phyloP scores from a whole-genome alignment of 805 yeast genomes.

The Ogataea ganodermae region DNA sequence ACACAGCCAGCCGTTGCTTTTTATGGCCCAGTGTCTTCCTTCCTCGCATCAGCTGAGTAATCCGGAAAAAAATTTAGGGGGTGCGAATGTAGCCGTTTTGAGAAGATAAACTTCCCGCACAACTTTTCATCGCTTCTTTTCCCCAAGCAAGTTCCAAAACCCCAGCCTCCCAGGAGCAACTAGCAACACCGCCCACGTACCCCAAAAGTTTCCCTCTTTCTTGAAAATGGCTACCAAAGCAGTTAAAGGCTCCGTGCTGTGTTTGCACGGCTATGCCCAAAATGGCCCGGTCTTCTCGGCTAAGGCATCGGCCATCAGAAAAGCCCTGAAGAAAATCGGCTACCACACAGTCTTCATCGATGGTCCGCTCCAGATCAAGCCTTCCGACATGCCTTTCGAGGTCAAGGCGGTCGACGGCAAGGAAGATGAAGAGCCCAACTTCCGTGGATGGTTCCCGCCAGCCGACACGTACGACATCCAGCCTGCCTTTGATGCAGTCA shows the following conservation, averaged over 20 bases:
- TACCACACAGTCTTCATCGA: slow-evolving; percentile 75
- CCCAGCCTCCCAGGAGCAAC: not conserved
- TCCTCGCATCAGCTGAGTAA: slow-evolving; percentile 5
- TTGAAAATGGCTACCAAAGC: slow-evolving; percentile 32
- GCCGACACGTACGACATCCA: slow-evolving; percentile 35
- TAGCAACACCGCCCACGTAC: not conserved
- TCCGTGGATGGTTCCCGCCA: slow-evolving; percentile 76
- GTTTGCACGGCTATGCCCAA: slow-evolving; percentile 90
- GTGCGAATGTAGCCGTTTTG: slow-evolving; percentile 6
- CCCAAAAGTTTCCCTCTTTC: not conserved
- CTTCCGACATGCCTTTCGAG: slow-evolving; percentile 74
- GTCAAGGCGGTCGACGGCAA: slow-evolving; percentile 34
- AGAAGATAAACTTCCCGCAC: not conserved
- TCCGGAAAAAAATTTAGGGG: slow-evolving; percentile 1
- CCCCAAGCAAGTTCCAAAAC: not conserved
- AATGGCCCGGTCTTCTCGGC: slow-evolving; percentile 80
- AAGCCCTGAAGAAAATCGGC: slow-evolving; percentile 62
- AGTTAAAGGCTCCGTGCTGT: slow-evolving; percentile 57
- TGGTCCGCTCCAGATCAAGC: slow-evolving; percentile 68
- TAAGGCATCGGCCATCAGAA: slow-evolving; percentile 87
- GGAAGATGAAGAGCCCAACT: slow-evolving; percentile 30
- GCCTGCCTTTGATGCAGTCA: slow-evolving; percentile 52
- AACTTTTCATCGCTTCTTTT: not conserved
- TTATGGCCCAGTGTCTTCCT: slow-evolving; percentile 4
- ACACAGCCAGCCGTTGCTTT: not conserved